Evolutionary conservation across 2,329 filamentous ascomycete species (phyloP).

Genomic region (Exserohilum rostratum): DNA sequence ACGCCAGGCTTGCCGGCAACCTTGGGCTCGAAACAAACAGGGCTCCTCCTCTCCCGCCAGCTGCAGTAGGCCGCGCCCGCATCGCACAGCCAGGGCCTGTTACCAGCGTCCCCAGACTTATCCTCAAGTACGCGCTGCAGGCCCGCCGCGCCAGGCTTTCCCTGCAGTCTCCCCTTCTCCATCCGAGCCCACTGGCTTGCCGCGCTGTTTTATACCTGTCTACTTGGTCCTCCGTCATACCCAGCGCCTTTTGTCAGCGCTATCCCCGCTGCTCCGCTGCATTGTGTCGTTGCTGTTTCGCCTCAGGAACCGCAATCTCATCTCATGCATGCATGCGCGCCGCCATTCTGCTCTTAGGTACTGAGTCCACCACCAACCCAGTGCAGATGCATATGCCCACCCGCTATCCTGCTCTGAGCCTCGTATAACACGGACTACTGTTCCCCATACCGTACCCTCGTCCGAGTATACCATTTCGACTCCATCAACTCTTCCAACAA

Average conservation of each 20-base stretch:
- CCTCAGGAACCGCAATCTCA: slow-evolving; percentile 42
- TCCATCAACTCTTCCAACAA: slow-evolving; percentile 21
- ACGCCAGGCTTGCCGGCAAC: slow-evolving; percentile 33
- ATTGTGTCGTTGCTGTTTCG: slow-evolving; percentile 38
- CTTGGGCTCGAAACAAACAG: slow-evolving; percentile 42
- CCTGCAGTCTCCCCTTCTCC: slow-evolving; percentile 34
- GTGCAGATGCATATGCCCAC: slow-evolving; percentile 44
- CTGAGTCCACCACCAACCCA: slow-evolving; percentile 36
- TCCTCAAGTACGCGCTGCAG: slow-evolving; percentile 47
- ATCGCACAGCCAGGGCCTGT: slow-evolving; percentile 42
- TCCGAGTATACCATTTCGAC: too few species aligned
- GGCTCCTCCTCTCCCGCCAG: slow-evolving; percentile 34
- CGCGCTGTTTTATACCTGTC: slow-evolving; percentile 19
- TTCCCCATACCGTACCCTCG: slow-evolving; percentile 27
- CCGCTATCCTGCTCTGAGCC: slow-evolving; percentile 25
- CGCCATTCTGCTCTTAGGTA: slow-evolving; percentile 40
- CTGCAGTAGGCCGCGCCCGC: slow-evolving; percentile 46
- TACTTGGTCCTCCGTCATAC: slow-evolving; percentile 29
- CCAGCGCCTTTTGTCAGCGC: slow-evolving; percentile 38
- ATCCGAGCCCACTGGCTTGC: slow-evolving; percentile 30
- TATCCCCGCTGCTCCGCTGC: slow-evolving; percentile 31
- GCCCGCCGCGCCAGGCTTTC: slow-evolving; percentile 39
- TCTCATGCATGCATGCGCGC: slow-evolving; percentile 50
- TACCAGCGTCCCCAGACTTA: slow-evolving; percentile 38
- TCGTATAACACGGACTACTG: slow-evolving; percentile 33